phyloP scores from a whole-genome alignment of 108 stramenopile species.

The Mediolabrus comicus region DNA sequence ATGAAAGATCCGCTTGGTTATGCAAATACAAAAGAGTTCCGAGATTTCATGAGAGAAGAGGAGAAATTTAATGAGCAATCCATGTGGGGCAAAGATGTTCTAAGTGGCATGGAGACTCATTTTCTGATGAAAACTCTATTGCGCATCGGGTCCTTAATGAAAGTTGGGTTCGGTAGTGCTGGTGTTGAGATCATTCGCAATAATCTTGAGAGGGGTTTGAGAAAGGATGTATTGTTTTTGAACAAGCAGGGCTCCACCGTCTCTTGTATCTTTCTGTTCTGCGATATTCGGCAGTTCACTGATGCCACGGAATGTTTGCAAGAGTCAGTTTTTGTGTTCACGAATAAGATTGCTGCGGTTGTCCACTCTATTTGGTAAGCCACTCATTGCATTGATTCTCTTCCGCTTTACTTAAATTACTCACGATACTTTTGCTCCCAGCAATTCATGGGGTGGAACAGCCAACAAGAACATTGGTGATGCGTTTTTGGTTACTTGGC shows the following conservation, averaged over 20 bases:
- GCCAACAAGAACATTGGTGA: conserved; percentile 97
- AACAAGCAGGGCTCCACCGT: conserved; percentile 75
- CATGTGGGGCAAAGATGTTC: conserved; percentile 71
- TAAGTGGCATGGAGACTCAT: conserved; percentile 60
- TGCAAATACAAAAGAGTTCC: conserved; percentile 65
- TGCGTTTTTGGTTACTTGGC: conserved; percentile 91
- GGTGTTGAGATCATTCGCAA: conserved; percentile 92
- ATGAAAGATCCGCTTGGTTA: conserved; percentile 85
- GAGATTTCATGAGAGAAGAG: conserved; percentile 59
- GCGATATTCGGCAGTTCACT: conserved; percentile 94
- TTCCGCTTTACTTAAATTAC: neutral
- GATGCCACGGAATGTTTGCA: conserved; percentile 93
- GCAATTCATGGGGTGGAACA: conserved; percentile 64
- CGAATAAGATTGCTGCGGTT: conserved; percentile 89
- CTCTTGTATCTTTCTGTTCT: conserved; percentile 91
- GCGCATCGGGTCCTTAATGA: conserved; percentile 91
- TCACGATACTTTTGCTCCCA: neutral
- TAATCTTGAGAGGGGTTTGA: conserved; percentile 73
- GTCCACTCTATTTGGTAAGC: conserved; percentile 85
- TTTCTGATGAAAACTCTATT: conserved; percentile 90
- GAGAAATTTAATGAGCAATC: conserved; percentile 55
- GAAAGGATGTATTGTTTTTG: conserved; percentile 67
- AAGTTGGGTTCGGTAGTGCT: conserved; percentile 95
- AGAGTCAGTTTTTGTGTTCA: conserved; percentile 96
- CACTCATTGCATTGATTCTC: no score